These are phyloP conservation scores for Aphanoascus verrucosus DNA, from an alignment of 2,329 filamentous ascomycete species.

Conservation along the genomic window DNA sequence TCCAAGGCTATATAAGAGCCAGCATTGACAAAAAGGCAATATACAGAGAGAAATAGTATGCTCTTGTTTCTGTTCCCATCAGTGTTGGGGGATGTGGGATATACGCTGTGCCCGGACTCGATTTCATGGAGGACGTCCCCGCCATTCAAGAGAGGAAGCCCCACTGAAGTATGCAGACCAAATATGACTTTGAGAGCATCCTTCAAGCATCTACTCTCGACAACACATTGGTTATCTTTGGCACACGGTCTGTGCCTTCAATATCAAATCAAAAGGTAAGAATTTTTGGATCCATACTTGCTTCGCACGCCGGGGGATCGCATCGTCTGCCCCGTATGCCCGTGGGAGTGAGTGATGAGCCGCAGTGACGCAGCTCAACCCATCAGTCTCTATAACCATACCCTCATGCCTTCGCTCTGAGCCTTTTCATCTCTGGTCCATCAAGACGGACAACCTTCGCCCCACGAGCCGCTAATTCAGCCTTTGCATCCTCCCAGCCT, in stretches of 20 bases:
- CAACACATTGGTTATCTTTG: neutral
- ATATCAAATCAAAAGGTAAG: neutral
- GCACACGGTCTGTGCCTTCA: neutral
- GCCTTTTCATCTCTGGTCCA: conserved; percentile 17
- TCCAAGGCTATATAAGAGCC: neutral
- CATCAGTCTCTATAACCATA: too few species aligned
- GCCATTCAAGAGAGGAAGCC: neutral
- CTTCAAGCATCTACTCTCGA: neutral
- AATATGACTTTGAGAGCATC: too few species aligned
- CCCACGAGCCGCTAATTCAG: conserved; percentile 47
- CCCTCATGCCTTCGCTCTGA: neutral
- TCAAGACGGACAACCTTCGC: conserved; percentile 52
- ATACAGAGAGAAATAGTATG: too few species aligned
- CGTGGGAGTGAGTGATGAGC: too few species aligned
- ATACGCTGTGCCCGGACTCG: too few species aligned
- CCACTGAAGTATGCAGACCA: neutral
- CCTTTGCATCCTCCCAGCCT: conserved; percentile 47
- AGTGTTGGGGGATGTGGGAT: too few species aligned
- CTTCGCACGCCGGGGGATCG: too few species aligned
- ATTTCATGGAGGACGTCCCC: neutral
- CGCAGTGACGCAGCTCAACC: too few species aligned
- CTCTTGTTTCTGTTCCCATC: too few species aligned
- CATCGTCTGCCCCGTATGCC: too few species aligned
- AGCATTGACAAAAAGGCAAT: neutral
- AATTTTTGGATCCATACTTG: neutral